Base-by-base conservation (phyloP, 805 yeast species). In the Wickerhamomyces chambardii region DNA sequence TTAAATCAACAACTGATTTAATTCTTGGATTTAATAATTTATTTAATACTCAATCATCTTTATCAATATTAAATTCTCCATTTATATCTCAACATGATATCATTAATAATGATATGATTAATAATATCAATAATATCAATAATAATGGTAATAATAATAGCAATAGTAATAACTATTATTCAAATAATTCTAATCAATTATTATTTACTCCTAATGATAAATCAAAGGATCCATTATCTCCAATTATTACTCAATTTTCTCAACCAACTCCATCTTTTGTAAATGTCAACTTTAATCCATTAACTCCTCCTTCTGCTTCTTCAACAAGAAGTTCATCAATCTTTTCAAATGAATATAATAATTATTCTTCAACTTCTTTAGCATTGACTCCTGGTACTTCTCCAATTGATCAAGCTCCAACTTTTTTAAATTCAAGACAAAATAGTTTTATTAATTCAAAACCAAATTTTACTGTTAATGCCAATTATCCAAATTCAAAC, bases 221-320 rank as follows among this genome's bases (percentile, higher is more conserved):
- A n/a, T n/a, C n/a, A n/a, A n/a, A n/a, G n/a, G n/a, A n/a, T n/a
- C n/a, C n/a, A n/a, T n/a, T n/a, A 12, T 24, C 27, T 8, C 27
- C 27, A 24, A 24, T 24, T 11, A 11, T 24, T 8, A 24, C 27
- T 8, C 27, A 24, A 24, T 24, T 24, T 24, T 3, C 12, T 24
- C 27, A 24, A 24, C 27, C 27, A 24, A 24, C 27, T 24, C 27
- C 27, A 24, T 24, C 27, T 11, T 24, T 24, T 24, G 9, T n/a
- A 12, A 11, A 24, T 24, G 27, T 24, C 12, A 34, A 40, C 12
- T 33, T 44, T 28, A 38, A 45, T 32, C 53, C 52, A 18, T 39
- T 52, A 30, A 57, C 63, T 8, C 61, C 63, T 15, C 61, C 61
- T 11, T 51, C 61, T 10, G 45, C 58, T 11, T 51, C 58, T 5